Base-by-base conservation (phyloP, 2,329 filamentous ascomycete species). In the Alternaria tenuissima region DNA sequence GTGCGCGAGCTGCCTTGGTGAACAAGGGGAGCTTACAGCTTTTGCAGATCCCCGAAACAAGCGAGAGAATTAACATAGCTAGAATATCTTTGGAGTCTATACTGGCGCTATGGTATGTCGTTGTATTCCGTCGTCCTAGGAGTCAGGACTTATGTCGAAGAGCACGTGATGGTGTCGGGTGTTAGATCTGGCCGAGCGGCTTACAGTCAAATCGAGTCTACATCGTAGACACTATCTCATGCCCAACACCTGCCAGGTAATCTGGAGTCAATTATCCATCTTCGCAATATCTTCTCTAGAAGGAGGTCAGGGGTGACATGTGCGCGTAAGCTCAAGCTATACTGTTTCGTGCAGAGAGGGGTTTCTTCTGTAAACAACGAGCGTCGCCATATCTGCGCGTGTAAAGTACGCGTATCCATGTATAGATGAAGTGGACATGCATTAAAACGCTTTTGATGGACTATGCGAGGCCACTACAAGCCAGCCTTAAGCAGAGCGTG, bases 161-260 rank as follows among this genome's bases (percentile, higher is more conserved):
- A 48, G 30, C 51, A 55, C 51, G 43, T 55, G 56, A 59, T 48
- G n/a, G 14, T 9, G 14, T 53, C 61, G 53, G 57, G 39, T 20
- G 20, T 44, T 63, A 53, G 44, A 52, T 26, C 16, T 55, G 43
- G n/a, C 57, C 57, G 61, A 60, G 41, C 18, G 38, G 28, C 44
- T 16, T 16, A 39, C 38, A 20, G 18, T 28, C 44, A 32, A 11
- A 48, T n/a, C 5, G n/a, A 20, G 7, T 39, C 18, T 4, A 39
- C 38, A 39, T 11, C 38, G 20, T 39, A 20, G n/a, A 20, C 38
- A 39, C 4, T 9, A 39, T 39, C n/a, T 11, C 38, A 39, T 16
- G n/a, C n/a, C 8, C n/a, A 39, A 39, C 3, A 9, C 20, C 8
- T 20, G n/a, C n/a, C n/a, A 39, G 38, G 8, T 9, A 20, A 11